Evolutionary conservation across 805 yeast genomes (phyloP).

Genomic region (Sungouiozyma ichnusensis): DNA sequence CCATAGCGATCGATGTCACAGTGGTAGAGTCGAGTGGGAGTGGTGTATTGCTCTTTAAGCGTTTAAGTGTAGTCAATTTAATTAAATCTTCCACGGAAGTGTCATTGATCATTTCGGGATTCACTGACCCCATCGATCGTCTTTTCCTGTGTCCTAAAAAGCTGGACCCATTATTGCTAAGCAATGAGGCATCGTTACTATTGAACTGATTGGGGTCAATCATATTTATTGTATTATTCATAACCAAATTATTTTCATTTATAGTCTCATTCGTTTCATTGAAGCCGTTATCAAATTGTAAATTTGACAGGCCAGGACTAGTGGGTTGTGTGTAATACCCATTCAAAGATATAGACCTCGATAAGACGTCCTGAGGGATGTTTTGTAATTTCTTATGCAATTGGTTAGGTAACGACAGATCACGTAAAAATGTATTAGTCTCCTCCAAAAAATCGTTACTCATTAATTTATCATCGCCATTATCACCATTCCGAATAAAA

Average conservation of each 20-base stretch:
- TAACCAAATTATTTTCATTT: slow-evolving; percentile 1
- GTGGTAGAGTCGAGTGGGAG: too few relatives aligned
- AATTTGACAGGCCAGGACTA: slow-evolving; percentile 18
- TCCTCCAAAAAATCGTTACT: slow-evolving; percentile 6
- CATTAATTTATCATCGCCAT: slow-evolving; percentile 1
- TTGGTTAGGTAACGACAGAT: slow-evolving; percentile 19
- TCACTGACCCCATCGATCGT: slow-evolving; percentile 21
- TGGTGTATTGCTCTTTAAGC: not conserved
- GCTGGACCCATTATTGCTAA: not conserved
- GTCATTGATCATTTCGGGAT: slow-evolving; percentile 20
- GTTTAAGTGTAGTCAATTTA: slow-evolving; percentile 12
- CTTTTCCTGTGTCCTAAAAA: slow-evolving; percentile 12
- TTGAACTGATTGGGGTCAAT: not conserved
- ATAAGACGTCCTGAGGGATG: slow-evolving; percentile 19
- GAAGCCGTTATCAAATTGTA: slow-evolving; percentile 4
- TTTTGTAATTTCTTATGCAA: slow-evolving; percentile 20
- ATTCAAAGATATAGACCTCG: slow-evolving; percentile 13
- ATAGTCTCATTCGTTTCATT: slow-evolving; percentile 3
- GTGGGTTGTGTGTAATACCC: slow-evolving; percentile 28
- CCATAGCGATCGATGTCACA: too few relatives aligned
- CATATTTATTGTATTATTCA: not conserved
- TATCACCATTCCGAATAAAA: not conserved
- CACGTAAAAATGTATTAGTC: slow-evolving; percentile 5
- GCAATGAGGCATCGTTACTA: slow-evolving; percentile 3
- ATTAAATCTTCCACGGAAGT: slow-evolving; percentile 24